Base-by-base conservation (phyloP, 106 monocot species). In the Apostasia ramifera region DNA sequence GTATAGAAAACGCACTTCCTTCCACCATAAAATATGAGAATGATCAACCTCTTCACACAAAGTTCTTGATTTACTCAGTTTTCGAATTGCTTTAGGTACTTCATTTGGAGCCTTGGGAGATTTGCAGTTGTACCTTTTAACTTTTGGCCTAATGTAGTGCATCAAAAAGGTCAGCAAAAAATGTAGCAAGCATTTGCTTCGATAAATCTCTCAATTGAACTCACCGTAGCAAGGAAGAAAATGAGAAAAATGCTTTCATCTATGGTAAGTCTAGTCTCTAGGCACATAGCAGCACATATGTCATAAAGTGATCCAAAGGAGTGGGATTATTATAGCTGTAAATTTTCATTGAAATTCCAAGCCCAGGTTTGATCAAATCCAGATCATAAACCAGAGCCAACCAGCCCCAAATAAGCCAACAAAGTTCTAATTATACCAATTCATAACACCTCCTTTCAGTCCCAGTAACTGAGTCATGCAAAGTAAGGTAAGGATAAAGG, bases 1-100 rank as follows among this genome's bases (percentile, higher is more conserved):
- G 26, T 47, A 47, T 7, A 13, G 55, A 65, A 55, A 54, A 3
- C 61, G 15, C 52, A 92, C 95, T 86, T 97, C 92, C 74, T 83
- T 97, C 95, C 95, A 97, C 92, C 95, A 97, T 26, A 68, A 41
- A 54, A 97, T 86, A 70, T 92, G 84, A 53, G 84, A 73, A 54
- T 80, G 65, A 53, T 65, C 45, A 47, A 77, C 77, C 73, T 71
- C 86, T 40, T 82, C 80, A 39, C 39, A 57, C 2, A 69, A 41
- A 67, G 63, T 41, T 58, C 73, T 82, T 6, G 15, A 66, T 53
- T 83, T 76, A 38, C 76, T 82, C 38, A 49, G 37, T 71, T 76
- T 88, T 78, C 63, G 86, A 42, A 38, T 63, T 10, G 68, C 68
- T 56, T 82, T 80, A 40, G 73, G 66, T 66, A 65, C 66, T 51